These are phyloP conservation scores for Botryotinia convoluta DNA, from an alignment of 2,329 filamentous ascomycete species.

Conservation along the genomic window DNA sequence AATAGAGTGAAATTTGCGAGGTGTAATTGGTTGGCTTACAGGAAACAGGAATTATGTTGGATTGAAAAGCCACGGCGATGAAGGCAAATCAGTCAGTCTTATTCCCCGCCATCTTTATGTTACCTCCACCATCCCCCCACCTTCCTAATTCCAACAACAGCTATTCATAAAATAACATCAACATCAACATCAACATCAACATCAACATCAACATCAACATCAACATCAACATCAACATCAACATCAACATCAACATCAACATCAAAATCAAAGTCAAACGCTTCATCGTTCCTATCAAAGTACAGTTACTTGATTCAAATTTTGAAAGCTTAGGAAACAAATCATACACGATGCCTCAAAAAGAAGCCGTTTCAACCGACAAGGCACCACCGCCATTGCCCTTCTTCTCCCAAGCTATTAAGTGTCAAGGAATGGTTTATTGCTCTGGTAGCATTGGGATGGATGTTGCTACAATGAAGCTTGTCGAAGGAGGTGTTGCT, in stretches of 20 bases:
- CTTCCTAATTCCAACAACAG: not conserved
- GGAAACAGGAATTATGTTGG: not conserved
- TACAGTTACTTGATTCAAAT: conserved; percentile 39
- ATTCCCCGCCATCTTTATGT: not conserved
- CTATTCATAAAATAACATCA: not conserved
- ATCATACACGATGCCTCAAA: conserved; percentile 22
- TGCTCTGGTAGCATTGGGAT: conserved; percentile 63
- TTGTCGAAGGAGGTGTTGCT: conserved; percentile 56
- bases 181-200: not conserved
- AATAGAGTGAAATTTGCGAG: not conserved
- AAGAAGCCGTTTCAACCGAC: conserved; percentile 26
- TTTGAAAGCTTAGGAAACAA: not conserved
- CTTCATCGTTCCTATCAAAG: not conserved
- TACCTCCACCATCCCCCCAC: not conserved
- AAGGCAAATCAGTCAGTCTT: conserved; percentile 1
- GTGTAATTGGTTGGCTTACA: too few relatives aligned
- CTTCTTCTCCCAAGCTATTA: conserved; percentile 59
- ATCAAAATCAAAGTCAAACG: not conserved
- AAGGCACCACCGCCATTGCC: conserved; percentile 50
- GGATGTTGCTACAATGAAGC: conserved; percentile 51
- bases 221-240: not conserved
- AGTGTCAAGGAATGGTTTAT: conserved; percentile 66
- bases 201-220: not conserved
- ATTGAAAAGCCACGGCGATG: not conserved
- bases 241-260: too few relatives aligned